A percentile compares a stretch with the other conserved stretches of the same genome.
phyloP scores from a whole-genome alignment of 345 rosid species.

The Lagerstroemia speciosa region DNA sequence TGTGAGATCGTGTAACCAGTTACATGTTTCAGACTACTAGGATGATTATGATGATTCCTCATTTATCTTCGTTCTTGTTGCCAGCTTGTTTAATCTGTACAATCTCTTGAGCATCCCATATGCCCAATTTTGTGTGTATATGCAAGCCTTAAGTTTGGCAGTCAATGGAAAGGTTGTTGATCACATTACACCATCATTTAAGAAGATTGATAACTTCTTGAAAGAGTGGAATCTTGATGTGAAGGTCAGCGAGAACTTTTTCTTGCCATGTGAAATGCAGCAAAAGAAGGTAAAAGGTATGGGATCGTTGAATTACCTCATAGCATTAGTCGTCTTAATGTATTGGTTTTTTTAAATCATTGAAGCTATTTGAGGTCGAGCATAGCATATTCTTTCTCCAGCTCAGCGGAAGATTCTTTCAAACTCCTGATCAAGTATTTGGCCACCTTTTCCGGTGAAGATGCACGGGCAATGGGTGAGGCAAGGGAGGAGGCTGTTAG shows the following conservation, averaged over 20 bases:
- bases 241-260: constrained; percentile 75
- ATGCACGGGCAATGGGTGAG: constrained; percentile 45
- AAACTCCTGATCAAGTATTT: constrained; percentile 69
- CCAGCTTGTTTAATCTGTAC: constrained; percentile 89
- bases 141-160: constrained; percentile 67
- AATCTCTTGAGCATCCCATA: constrained; percentile 62
- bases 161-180: constrained; percentile 74
- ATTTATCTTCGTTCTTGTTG: constrained; percentile 12
- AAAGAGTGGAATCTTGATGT: constrained; percentile 87
- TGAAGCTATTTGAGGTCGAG: neutral
- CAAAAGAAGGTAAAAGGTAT: constrained; percentile 78
- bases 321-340: neutral
- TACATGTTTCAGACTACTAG: neutral
- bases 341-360: neutral
- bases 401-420: constrained; percentile 66
- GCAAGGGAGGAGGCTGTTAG: constrained; percentile 89
- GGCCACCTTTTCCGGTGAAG: constrained; percentile 78
- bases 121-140: constrained; percentile 67
- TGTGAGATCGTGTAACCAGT: constrained; percentile 33
- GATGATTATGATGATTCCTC: constrained; percentile 6
- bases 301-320: neutral
- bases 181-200: constrained; percentile 57
- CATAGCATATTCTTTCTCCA: constrained; percentile 13
- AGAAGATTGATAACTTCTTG: constrained; percentile 72
- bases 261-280: constrained; percentile 56